Evolutionary conservation across 2,329 filamentous ascomycete species (phyloP), one percentile per base, ranked within the genome.

Genomic region (Basipetospora chlamydospora): DNA sequence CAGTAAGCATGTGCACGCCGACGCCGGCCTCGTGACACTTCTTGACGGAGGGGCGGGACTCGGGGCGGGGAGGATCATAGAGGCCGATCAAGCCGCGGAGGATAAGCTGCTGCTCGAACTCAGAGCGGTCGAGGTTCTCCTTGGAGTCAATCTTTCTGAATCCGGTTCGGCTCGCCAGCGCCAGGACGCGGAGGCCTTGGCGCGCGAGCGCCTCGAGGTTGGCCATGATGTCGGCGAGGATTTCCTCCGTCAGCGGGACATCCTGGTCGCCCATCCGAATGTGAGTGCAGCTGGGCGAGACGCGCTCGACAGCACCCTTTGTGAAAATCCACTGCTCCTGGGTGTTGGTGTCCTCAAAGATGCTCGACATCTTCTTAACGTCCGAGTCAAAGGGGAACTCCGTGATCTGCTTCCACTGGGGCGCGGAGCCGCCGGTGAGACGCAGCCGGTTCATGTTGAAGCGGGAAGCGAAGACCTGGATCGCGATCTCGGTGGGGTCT

Each of bases 281-380:
- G 1, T 53, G 55, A 1, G 66, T 67, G 52, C 79, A 84, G 1
- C 70, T 69, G 3, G 70, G 67, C 12, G 84, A 59, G 21, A 84
- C 66, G 28, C 77, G 66, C 49, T 84, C 79, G 4, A 82, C 78
- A 2, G 80, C 80, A 34, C 76, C 76, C 49, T 78, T 78, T 39
- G 72, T 74, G 46, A 75, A 75, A 32, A 73, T 57, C 52, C 55
- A 63, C 43, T 61, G 60, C 37, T 60, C 54, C 17, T 56, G 51
- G 9, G 49, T 51, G 6, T 56, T 49, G 11, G 45, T 46, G 16
- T 66, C 53, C 29, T 64, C 48, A 51, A 78, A 80, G 37, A 82
- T 73, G 26, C 81, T 77, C 0, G 77, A 80, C 79, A 84, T 84
- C 47, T 77, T 80, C 60, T 84, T 85, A 43, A 83, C 69, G 39